Percentiles rank a stretch among this genome's conserved stretches.
Evolutionary conservation across 176 grass and related monocot species (phyloP).

Genomic region (Secale cereale): DNA sequence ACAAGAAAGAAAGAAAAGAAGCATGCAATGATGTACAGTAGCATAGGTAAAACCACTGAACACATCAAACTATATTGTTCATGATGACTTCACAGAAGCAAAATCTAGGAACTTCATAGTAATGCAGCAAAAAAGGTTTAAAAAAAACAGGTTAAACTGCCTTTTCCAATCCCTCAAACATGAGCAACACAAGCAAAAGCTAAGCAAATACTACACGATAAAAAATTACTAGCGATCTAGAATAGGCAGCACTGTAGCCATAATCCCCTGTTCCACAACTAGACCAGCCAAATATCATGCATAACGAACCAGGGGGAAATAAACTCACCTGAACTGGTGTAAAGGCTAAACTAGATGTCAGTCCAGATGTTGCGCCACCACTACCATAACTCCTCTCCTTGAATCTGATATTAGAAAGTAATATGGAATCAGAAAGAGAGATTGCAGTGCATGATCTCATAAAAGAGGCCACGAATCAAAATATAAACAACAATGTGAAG

Average conservation of each 20-base stretch:
- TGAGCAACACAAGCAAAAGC: not conserved
- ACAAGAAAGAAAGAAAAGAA: not conserved
- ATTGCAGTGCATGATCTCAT: not conserved
- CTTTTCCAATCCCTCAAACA: not conserved
- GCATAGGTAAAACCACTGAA: not conserved
- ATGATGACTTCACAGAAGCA: not conserved
- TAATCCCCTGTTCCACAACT: not conserved
- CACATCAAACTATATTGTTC: not conserved
- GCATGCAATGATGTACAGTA: not conserved
- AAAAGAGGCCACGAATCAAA: not conserved
- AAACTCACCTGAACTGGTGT: conserved; percentile 88
- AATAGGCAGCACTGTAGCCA: not conserved
- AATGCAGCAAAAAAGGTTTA: not conserved
- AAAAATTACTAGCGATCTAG: not conserved
- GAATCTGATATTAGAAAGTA: conserved; percentile 57
- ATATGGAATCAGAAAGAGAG: conserved; percentile 1
- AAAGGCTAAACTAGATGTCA: conserved; percentile 92
- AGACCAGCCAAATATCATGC: not conserved
- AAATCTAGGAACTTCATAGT: not conserved
- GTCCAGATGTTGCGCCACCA: conserved; percentile 78
- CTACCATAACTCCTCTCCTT: conserved; percentile 88
- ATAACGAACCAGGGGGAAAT: not conserved
- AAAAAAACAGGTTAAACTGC: not conserved
- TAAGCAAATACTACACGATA: not conserved
- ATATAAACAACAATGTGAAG: not conserved